Conservation (phyloP, 805 yeast species). For the Saturnispora halmiae region DNA sequence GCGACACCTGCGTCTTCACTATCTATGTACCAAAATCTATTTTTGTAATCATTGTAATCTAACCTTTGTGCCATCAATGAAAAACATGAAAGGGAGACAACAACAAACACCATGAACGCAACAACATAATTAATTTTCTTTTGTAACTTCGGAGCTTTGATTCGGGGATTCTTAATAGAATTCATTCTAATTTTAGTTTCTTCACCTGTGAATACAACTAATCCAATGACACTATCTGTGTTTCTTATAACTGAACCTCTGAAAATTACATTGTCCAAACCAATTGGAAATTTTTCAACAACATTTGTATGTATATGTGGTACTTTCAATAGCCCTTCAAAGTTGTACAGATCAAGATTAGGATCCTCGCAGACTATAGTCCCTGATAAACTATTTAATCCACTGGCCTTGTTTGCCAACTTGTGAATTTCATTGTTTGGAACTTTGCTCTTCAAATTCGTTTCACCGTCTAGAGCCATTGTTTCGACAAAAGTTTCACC, state of each 20-base stretch:
- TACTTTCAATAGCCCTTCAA: constrained; percentile 63
- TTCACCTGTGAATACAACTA: constrained; percentile 89
- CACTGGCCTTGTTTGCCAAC: constrained; percentile 39
- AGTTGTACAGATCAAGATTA: constrained; percentile 80
- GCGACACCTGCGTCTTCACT: constrained; percentile 74
- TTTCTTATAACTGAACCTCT: constrained; percentile 88
- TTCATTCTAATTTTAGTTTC: constrained; percentile 95
- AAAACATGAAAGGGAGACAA: constrained; percentile 62
- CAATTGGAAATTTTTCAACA: constrained; percentile 46
- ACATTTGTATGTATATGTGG: constrained; percentile 21
- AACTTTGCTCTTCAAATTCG: constrained; percentile 68
- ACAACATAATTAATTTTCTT: constrained; percentile 75
- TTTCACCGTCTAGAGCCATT: constrained; percentile 97
- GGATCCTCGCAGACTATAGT: constrained; percentile 79
- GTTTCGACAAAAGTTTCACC: constrained; percentile 76
- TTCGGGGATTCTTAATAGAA: constrained; percentile 79
- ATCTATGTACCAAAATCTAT: constrained; percentile 63
- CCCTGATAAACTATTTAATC: constrained; percentile 42
- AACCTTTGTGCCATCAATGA: constrained; percentile 73
- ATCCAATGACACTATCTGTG: constrained; percentile 63
- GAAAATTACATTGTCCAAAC: constrained; percentile 75
- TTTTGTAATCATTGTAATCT: constrained; percentile 32
- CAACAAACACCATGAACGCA: constrained; percentile 78
- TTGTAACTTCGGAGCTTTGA: constrained; percentile 90
- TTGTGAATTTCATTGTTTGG: constrained; percentile 60